Percentiles rank a stretch among this genome's conserved stretches.
Evolutionary conservation across 257 asterid species (phyloP).

Genomic region (Henckelia pumila): DNA sequence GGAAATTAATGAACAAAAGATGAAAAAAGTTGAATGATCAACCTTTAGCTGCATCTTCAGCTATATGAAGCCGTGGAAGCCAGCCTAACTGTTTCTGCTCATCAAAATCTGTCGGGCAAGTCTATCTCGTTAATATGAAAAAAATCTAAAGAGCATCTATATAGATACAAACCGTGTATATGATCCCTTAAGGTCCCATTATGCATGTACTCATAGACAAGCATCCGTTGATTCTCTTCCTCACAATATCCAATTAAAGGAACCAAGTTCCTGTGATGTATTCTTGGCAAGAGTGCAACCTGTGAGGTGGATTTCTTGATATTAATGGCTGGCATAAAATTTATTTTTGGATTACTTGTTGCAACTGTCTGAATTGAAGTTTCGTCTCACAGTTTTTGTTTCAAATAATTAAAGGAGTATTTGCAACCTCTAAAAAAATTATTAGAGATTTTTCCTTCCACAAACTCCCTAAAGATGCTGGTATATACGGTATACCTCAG

Average conservation of each 20-base stretch:
- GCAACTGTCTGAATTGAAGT: background rate
- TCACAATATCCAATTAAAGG: constrained; percentile 93
- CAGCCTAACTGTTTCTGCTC: constrained; percentile 72
- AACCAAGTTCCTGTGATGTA: constrained; percentile 95
- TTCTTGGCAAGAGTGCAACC: constrained; percentile 95
- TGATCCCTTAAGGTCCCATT: constrained; percentile 95
- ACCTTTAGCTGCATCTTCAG: constrained; percentile 99
- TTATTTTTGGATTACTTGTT: background rate
- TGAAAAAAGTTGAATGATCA: background rate
- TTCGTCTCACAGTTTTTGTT: background rate
- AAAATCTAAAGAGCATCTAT: background rate
- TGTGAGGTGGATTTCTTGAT: constrained; percentile 35
- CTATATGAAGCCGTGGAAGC: constrained; percentile 81
- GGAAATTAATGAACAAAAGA: constrained; percentile 1
- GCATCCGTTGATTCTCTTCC: constrained; percentile 88
- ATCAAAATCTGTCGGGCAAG: constrained; percentile 42
- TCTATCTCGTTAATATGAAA: background rate
- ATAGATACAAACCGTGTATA: constrained; percentile 46
- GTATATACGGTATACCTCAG: constrained; percentile 77
- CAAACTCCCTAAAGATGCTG: background rate
- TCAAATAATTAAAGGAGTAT: too few relatives aligned
- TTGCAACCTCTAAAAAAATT: too few relatives aligned
- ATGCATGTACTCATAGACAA: constrained; percentile 96
- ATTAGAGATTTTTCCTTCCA: too few relatives aligned
- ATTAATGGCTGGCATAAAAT: constrained; percentile 14